Conservation (phyloP, 768 basidiomycete species). For the Boletus subparvulus region DNA sequence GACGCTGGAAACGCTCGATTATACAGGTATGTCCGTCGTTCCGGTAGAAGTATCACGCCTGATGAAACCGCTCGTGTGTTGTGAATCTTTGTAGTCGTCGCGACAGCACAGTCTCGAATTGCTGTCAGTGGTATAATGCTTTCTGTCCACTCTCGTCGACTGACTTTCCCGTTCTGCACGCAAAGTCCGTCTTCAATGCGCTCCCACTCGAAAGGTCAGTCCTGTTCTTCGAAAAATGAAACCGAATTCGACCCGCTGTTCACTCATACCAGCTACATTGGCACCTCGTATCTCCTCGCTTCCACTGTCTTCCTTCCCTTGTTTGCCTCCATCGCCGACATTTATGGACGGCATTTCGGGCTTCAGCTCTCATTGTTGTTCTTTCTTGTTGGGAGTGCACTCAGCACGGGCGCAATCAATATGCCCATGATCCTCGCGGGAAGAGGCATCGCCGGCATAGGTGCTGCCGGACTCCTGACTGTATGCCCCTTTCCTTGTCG, state of each 20-base stretch:
- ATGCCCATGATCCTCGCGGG: constrained; percentile 48
- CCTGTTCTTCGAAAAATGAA: neutral
- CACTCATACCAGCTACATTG: constrained; percentile 39
- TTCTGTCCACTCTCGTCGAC: neutral
- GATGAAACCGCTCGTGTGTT: neutral
- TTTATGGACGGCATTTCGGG: constrained; percentile 49
- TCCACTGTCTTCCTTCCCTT: constrained; percentile 54
- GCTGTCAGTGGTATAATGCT: constrained; percentile 35
- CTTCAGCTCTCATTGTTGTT: constrained; percentile 44
- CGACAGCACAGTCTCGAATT: constrained; percentile 51
- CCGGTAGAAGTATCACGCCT: neutral
- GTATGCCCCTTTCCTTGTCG: constrained; percentile 11
- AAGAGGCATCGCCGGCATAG: constrained; percentile 48
- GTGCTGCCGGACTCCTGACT: constrained; percentile 45
- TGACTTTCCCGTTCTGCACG: neutral
- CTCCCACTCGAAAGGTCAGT: constrained; percentile 27
- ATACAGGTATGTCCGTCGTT: constrained; percentile 20
- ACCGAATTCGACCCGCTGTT: neutral
- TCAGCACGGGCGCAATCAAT: constrained; percentile 47
- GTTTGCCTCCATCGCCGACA: constrained; percentile 49
- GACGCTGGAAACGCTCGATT: constrained; percentile 38
- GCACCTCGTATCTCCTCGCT: constrained; percentile 50
- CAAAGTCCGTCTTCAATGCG: constrained; percentile 31
- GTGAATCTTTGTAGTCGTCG: constrained; percentile 38
- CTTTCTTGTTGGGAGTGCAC: constrained; percentile 46